These are phyloP conservation scores for Ramaria rubella DNA, from an alignment of 768 basidiomycete species.

Conservation along the genomic window DNA sequence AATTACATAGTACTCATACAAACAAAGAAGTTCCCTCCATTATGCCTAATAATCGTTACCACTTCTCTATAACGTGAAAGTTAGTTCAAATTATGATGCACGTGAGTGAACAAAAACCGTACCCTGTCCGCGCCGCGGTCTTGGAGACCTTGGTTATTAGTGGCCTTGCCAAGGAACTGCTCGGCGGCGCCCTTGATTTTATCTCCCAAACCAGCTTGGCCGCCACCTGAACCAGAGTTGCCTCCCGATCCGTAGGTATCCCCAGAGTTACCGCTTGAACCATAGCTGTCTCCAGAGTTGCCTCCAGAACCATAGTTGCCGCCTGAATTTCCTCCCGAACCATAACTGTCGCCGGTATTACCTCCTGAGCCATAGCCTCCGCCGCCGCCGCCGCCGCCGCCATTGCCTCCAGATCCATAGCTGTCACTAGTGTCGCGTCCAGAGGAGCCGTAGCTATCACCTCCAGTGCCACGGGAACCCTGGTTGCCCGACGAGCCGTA, in stretches of 20 bases:
- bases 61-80: too few species aligned
- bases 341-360: conserved; percentile 1
- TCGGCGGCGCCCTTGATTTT: not conserved
- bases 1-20: not conserved
- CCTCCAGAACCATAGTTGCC: not conserved
- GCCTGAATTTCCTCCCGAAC: not conserved
- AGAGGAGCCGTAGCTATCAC: not conserved
- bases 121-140: too few species aligned
- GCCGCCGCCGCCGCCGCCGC: not conserved
- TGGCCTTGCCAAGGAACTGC: not conserved
- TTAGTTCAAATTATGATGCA: too few species aligned
- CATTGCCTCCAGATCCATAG: conserved; percentile 5
- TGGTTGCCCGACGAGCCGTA: not conserved
- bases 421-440: not conserved
- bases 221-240: not conserved
- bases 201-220: not conserved
- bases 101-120: too few species aligned
- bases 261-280: not conserved
- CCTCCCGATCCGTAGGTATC: conserved; percentile 3
- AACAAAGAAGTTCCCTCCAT: not conserved
- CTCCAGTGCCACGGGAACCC: too few species aligned
- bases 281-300: conserved; percentile 1
- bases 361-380: not conserved
- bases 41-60: not conserved
- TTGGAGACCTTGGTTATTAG: too few species aligned